Percentiles rank a stretch among this genome's conserved stretches.
These are phyloP conservation scores for Diaporthe sp. DNA, from an alignment of 2,329 filamentous ascomycete species.

Conservation along the genomic window DNA sequence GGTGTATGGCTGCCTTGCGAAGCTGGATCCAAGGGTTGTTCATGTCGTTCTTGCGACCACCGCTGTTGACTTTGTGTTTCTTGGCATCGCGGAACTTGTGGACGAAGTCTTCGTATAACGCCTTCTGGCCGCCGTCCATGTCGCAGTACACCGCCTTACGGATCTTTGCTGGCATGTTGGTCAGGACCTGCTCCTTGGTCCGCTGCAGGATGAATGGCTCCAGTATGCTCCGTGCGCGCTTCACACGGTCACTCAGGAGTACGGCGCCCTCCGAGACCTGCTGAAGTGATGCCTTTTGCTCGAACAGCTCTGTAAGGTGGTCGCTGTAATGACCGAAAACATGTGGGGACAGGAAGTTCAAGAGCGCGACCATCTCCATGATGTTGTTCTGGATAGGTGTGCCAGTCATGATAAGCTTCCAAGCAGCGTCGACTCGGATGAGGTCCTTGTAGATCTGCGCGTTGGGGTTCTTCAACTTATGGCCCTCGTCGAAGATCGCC, in stretches of 20 bases:
- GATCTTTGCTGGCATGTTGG: constrained; percentile 84
- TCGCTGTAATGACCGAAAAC: constrained; percentile 85
- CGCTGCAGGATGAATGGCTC: constrained; percentile 95
- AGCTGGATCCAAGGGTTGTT: constrained; percentile 90
- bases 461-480: constrained; percentile 89
- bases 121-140: constrained; percentile 78
- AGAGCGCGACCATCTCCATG: constrained; percentile 88
- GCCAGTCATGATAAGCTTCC: constrained; percentile 88
- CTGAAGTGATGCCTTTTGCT: constrained; percentile 88
- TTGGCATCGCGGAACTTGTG: constrained; percentile 74
- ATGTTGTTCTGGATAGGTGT: constrained; percentile 97
- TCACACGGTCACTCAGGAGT: constrained; percentile 88
- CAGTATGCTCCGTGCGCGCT: constrained; percentile 89
- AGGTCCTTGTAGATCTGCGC: constrained; percentile 86
- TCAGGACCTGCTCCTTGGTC: constrained; percentile 93
- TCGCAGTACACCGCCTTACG: constrained; percentile 85
- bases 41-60: constrained; percentile 65
- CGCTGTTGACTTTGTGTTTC: constrained; percentile 71
- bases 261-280: constrained; percentile 85
- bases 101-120: constrained; percentile 78
- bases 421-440: constrained; percentile 81
- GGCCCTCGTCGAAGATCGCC: constrained; percentile 92
- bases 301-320: constrained; percentile 88
- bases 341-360: constrained; percentile 93
- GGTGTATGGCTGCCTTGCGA: constrained; percentile 92